phyloP scores from a whole-genome alignment of 1,284 basidiomycete species.

The Boletus coffeatus region DNA sequence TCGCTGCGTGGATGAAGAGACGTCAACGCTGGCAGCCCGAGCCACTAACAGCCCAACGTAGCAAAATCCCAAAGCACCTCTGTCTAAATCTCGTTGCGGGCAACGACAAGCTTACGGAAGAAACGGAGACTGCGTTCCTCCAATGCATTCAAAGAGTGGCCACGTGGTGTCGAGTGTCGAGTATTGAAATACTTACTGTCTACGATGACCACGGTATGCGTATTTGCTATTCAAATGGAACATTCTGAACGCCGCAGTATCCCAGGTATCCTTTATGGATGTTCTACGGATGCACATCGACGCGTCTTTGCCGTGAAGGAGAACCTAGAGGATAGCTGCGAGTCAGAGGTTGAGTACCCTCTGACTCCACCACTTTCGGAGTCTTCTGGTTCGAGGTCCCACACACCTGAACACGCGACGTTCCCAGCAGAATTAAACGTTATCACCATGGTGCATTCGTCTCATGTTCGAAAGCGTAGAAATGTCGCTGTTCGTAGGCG shows the following conservation, averaged over 20 bases:
- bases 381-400: constrained; percentile 52
- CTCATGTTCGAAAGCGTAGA: constrained; percentile 18
- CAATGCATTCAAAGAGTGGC: constrained; percentile 49
- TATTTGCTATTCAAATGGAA: constrained; percentile 4
- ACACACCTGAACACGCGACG: constrained; percentile 42
- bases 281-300: constrained; percentile 37
- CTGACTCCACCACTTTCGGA: constrained; percentile 70
- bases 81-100: constrained; percentile 53
- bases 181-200: constrained; percentile 56
- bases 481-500: constrained; percentile 24
- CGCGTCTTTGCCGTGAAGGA: constrained; percentile 29
- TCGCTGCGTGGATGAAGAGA: constrained; percentile 38
- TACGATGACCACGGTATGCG: constrained; percentile 65
- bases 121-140: constrained; percentile 40
- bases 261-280: constrained; percentile 44
- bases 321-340: constrained; percentile 38
- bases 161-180: constrained; percentile 53
- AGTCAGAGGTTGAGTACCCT: constrained; percentile 57
- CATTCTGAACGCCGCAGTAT: constrained; percentile 6
- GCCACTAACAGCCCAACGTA: constrained; percentile 44
- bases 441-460: constrained; percentile 31
- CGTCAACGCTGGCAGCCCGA: constrained; percentile 36
- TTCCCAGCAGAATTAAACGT: constrained; percentile 31
- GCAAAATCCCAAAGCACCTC: constrained; percentile 56
- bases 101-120: constrained; percentile 28